Conservation (phyloP, 1,284 basidiomycete species). For the Leccinum laetum region DNA sequence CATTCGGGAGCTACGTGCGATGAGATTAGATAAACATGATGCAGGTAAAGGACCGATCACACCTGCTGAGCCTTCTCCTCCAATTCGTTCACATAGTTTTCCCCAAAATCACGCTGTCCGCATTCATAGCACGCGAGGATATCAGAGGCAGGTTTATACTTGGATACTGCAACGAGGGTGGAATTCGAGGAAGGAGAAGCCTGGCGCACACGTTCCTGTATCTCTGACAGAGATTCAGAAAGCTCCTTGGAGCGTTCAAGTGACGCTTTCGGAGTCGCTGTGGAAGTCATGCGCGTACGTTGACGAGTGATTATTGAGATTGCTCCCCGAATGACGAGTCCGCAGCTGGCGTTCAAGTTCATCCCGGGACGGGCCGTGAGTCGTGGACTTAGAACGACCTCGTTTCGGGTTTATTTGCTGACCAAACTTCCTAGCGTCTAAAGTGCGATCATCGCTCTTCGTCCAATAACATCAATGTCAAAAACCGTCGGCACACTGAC, state of each 20-base stretch:
- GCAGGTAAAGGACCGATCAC: slow-evolving; percentile 24
- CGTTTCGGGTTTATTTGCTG: background rate
- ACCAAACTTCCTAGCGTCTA: background rate
- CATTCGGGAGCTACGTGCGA: slow-evolving; percentile 63
- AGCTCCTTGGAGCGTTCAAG: slow-evolving; percentile 48
- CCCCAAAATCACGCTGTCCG: slow-evolving; percentile 92
- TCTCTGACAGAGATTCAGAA: slow-evolving; percentile 47
- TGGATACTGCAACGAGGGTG: slow-evolving; percentile 88
- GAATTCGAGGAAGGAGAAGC: slow-evolving; percentile 33
- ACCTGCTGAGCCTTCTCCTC: slow-evolving; percentile 86
- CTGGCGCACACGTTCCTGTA: slow-evolving; percentile 46
- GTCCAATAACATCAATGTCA: too few species aligned
- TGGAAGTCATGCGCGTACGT: slow-evolving; percentile 21
- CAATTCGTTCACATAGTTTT: slow-evolving; percentile 97
- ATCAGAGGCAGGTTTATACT: slow-evolving; percentile 90
- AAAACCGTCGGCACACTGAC: too few species aligned
- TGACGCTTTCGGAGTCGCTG: slow-evolving; percentile 9
- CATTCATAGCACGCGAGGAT: slow-evolving; percentile 80
- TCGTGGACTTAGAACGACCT: too few species aligned
- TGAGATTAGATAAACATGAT: slow-evolving; percentile 5
- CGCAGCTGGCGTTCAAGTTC: background rate
- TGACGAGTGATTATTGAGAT: slow-evolving; percentile 7
- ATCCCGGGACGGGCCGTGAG: background rate
- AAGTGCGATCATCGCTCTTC: too few species aligned
- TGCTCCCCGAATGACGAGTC: background rate